These are phyloP conservation scores for Nicotiana obtusifolia DNA, from an alignment of 257 asterid species.

Conservation along the genomic window DNA sequence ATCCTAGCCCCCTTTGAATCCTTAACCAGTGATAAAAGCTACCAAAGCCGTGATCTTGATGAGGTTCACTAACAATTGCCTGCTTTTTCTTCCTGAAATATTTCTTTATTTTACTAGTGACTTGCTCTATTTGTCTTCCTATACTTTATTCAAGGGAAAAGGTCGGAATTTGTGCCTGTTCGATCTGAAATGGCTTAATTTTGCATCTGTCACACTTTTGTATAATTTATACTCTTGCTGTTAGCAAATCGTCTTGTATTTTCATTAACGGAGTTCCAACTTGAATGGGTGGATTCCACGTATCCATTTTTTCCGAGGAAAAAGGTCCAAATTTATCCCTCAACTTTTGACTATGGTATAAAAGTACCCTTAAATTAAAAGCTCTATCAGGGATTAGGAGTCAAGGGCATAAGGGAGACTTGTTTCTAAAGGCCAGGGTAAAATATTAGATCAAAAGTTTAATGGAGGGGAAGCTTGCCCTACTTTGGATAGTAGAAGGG, in stretches of 20 bases:
- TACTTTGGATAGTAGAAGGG: background rate
- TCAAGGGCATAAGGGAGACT: background rate
- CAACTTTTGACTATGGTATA: background rate
- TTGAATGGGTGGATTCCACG: background rate
- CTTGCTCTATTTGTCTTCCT: background rate
- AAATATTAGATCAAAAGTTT: background rate
- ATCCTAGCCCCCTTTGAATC: constrained; percentile 66
- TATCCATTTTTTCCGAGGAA: background rate
- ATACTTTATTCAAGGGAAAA: background rate
- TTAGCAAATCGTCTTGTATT: background rate
- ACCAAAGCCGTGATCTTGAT: constrained; percentile 91
- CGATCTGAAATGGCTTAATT: no score
- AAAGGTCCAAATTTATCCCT: background rate
- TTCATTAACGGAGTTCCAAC: background rate
- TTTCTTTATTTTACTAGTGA: background rate
- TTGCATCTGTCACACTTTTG: no score
- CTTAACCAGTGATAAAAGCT: constrained; percentile 66
- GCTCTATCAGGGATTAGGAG: background rate
- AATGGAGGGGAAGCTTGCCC: no score
- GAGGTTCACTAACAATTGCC: constrained; percentile 38
- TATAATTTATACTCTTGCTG: no score
- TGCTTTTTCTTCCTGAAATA: background rate
- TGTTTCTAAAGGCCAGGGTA: no score
- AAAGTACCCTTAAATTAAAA: background rate
- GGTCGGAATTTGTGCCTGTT: background rate